A percentile compares a stretch with the other conserved stretches of the same genome.
Evolutionary conservation across 768 basidiomycete species (phyloP).

Genomic region (Xerocomellus chrysenteron): DNA sequence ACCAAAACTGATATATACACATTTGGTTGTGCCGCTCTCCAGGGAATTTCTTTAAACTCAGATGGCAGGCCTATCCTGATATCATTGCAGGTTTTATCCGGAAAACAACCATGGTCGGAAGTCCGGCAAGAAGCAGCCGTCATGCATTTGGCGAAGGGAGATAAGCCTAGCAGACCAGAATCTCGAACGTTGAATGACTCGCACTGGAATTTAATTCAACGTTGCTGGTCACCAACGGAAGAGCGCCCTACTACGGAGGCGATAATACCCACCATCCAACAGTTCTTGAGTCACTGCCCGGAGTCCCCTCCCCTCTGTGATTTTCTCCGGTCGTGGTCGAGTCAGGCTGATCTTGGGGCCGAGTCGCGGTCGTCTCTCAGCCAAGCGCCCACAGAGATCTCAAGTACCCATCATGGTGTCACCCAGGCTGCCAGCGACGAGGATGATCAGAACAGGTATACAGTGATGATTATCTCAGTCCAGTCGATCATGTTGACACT

Average conservation of each 20-base stretch:
- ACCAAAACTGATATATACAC: conserved; percentile 15
- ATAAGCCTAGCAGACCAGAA: conserved; percentile 1
- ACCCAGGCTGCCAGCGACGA: no score
- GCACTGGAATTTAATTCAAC: conserved; percentile 10
- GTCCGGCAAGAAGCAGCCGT: neutral
- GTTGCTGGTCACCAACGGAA: neutral
- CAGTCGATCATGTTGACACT: no score
- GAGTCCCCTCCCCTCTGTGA: neutral
- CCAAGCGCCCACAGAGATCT: no score
- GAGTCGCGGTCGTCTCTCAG: no score
- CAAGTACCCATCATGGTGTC: no score
- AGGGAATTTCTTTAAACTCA: conserved; percentile 17
- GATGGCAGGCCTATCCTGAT: neutral
- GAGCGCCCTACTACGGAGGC: neutral
- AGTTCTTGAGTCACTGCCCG: neutral
- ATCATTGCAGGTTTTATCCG: conserved; percentile 1
- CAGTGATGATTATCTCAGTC: no score
- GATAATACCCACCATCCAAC: neutral
- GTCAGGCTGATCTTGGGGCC: no score
- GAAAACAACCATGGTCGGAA: conserved; percentile 10
- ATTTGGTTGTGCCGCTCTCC: conserved; percentile 31
- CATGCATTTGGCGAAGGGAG: neutral
- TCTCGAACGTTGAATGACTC: neutral
- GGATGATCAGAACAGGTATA: no score
- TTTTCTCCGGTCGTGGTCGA: neutral